Conservation (phyloP, 768 basidiomycete species). For the Boletus subparvulus region DNA sequence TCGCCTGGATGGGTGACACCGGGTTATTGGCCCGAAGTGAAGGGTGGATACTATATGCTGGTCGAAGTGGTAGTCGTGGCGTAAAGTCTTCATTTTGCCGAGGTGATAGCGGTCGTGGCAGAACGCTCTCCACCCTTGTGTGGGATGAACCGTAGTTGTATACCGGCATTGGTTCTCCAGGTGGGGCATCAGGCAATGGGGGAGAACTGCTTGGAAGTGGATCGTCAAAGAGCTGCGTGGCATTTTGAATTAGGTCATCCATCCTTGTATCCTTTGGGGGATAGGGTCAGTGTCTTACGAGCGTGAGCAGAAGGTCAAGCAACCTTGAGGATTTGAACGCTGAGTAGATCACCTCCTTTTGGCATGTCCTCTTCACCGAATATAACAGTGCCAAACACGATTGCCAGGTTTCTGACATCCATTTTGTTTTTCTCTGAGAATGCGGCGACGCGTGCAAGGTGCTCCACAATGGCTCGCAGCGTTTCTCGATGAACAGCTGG, state of each 20-base stretch:
- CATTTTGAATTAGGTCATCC: constrained; percentile 81
- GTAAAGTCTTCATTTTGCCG: constrained; percentile 62
- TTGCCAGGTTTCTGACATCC: constrained; percentile 90
- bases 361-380: constrained; percentile 92
- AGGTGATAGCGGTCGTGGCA: constrained; percentile 24
- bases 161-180: constrained; percentile 56
- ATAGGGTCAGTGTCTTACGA: constrained; percentile 24
- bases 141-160: constrained; percentile 69
- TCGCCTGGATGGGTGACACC: constrained; percentile 47
- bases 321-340: constrained; percentile 76
- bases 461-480: constrained; percentile 77
- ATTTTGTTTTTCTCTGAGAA: constrained; percentile 82
- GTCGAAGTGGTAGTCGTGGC: constrained; percentile 66
- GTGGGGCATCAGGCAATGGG: constrained; percentile 71
- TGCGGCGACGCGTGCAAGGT: constrained; percentile 70
- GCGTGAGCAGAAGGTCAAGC: constrained; percentile 17
- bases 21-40: constrained; percentile 55
- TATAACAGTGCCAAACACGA: constrained; percentile 84
- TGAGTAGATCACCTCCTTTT: constrained; percentile 73
- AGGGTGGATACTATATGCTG: constrained; percentile 75
- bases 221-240: constrained; percentile 62
- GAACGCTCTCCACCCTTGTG: constrained; percentile 60
- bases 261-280: constrained; percentile 62
- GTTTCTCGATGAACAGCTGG: constrained; percentile 85
- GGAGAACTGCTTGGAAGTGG: constrained; percentile 55